These are phyloP conservation scores for Boechera stricta DNA, from an alignment of 345 rosid species.

Conservation along the genomic window DNA sequence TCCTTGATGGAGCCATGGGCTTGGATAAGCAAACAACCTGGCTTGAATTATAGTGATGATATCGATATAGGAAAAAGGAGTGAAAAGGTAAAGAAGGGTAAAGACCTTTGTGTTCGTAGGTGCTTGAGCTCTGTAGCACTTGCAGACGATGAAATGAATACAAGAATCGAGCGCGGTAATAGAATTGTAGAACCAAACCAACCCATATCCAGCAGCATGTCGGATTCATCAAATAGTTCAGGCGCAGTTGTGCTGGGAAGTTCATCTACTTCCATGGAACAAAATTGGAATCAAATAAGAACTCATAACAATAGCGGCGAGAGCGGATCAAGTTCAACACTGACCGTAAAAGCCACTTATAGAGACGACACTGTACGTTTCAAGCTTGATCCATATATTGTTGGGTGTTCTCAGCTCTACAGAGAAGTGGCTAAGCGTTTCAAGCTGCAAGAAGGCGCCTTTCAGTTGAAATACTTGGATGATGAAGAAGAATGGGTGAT, in stretches of 20 bases:
- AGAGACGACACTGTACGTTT: constrained; percentile 75
- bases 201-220: constrained; percentile 59
- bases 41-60: constrained; percentile 42
- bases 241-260: constrained; percentile 58
- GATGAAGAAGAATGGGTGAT: constrained; percentile 96
- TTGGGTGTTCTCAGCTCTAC: constrained; percentile 70
- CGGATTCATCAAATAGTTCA: constrained; percentile 72
- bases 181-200: constrained; percentile 51
- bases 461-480: constrained; percentile 83
- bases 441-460: constrained; percentile 65
- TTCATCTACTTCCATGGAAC: constrained; percentile 62
- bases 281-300: constrained; percentile 52
- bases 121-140: constrained; percentile 51
- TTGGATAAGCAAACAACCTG: constrained; percentile 42
- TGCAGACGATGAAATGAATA: constrained; percentile 50
- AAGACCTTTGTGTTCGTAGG: constrained; percentile 42
- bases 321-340: constrained; percentile 52
- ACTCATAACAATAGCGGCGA: constrained; percentile 42
- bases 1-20: constrained; percentile 46
- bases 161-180: constrained; percentile 49
- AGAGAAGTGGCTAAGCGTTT: constrained; percentile 80
- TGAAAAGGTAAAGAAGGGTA: constrained; percentile 44
- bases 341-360: constrained; percentile 81
- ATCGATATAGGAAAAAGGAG: constrained; percentile 27
- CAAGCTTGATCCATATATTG: constrained; percentile 67